These are phyloP conservation scores for Mucor circinelloides DNA, from an alignment of 371 early-diverging fungal genomes.

Conservation along the genomic window DNA sequence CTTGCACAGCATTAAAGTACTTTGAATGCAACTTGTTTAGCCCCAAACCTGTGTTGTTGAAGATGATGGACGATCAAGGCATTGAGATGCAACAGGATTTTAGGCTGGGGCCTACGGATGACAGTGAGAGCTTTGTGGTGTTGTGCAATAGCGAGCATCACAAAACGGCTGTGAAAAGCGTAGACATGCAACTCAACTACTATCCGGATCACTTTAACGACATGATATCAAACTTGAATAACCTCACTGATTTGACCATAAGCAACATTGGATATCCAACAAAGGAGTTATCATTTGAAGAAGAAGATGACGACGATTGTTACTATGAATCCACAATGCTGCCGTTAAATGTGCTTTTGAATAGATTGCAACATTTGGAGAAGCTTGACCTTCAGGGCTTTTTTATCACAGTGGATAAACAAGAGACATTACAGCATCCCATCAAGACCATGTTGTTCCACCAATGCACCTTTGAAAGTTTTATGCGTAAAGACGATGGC, in stretches of 20 bases:
- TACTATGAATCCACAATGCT: background rate
- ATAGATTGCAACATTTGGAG: background rate
- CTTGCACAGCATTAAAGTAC: background rate
- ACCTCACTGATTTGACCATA: background rate
- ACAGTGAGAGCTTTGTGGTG: background rate
- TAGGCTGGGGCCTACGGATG: background rate
- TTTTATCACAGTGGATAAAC: background rate
- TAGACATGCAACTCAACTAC: background rate
- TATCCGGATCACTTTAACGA: background rate
- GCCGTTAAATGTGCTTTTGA: background rate
- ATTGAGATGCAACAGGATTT: background rate
- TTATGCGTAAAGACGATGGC: background rate
- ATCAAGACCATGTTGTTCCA: background rate
- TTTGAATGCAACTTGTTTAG: background rate
- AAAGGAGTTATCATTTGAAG: background rate
- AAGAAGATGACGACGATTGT: background rate
- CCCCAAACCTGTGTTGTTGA: background rate
- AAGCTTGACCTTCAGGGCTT: background rate
- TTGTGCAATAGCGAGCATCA: background rate
- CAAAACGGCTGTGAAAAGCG: background rate
- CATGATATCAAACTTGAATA: background rate
- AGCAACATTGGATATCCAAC: background rate
- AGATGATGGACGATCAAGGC: background rate
- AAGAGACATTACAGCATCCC: background rate
- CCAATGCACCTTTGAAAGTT: background rate